Percentiles rank a stretch among this genome's conserved stretches.
These are phyloP conservation scores for Leishmania tropica DNA, from an alignment of 208 protist genomes.

Conservation along the genomic window DNA sequence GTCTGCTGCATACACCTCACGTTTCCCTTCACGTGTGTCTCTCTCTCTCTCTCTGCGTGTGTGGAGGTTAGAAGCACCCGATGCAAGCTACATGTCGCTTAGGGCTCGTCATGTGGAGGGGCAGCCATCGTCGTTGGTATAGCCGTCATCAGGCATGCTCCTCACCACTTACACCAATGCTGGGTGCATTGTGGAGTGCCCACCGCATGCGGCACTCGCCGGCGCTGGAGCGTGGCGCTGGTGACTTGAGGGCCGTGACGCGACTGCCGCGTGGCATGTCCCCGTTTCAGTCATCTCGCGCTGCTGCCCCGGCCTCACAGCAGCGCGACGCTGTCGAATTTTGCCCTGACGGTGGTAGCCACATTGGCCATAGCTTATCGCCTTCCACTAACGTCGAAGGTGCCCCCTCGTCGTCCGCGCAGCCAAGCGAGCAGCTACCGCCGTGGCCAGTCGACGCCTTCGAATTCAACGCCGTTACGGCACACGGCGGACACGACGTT, in stretches of 20 bases:
- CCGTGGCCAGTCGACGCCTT: constrained; percentile 69
- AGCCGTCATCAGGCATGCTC: background rate
- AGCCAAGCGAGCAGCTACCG: constrained; percentile 24
- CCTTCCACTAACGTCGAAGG: background rate
- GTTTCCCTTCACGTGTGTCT: background rate
- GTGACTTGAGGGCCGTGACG: background rate
- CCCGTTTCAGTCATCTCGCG: constrained; percentile 12
- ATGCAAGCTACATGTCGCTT: background rate
- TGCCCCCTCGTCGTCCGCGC: background rate
- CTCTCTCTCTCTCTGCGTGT: background rate
- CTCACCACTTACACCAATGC: background rate
- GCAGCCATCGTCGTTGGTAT: background rate
- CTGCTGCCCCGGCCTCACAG: background rate
- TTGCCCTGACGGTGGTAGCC: background rate
- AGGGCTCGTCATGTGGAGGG: background rate
- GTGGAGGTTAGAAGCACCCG: background rate
- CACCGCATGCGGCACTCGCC: background rate
- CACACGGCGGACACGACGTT: constrained; percentile 54
- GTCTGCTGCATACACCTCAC: background rate
- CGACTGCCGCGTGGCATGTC: constrained; percentile 27
- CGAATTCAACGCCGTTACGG: constrained; percentile 64
- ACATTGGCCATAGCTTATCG: background rate
- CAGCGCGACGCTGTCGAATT: background rate
- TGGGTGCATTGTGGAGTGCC: background rate
- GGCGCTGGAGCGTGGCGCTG: background rate